A percentile compares a stretch with the other conserved stretches of the same genome.
Evolutionary conservation across 257 asterid species (phyloP).

Genomic region (Nicotiana knightiana): DNA sequence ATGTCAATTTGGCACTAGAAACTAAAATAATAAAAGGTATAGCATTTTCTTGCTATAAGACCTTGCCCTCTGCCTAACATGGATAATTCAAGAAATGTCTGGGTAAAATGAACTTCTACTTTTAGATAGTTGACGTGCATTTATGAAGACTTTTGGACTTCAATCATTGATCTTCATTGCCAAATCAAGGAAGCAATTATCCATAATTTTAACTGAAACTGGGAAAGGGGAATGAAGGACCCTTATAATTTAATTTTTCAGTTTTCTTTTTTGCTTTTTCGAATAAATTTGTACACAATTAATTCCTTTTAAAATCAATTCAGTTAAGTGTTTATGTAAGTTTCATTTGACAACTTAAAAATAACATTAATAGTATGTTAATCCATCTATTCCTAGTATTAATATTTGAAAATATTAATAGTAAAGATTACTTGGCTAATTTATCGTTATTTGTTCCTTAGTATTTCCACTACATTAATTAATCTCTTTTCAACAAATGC

Average conservation of each 20-base stretch:
- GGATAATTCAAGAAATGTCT: background rate
- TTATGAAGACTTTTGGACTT: background rate
- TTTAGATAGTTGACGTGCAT: background rate
- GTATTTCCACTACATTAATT: too few relatives aligned
- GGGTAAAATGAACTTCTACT: background rate
- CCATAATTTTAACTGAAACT: background rate
- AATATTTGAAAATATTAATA: too few relatives aligned
- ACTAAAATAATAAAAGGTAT: background rate
- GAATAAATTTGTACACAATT: background rate
- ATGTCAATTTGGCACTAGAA: background rate
- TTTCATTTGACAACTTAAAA: background rate
- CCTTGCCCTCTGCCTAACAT: background rate
- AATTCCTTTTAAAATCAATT: background rate
- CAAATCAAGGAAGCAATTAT: background rate
- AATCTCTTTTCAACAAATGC: too few relatives aligned
- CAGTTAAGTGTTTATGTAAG: background rate
- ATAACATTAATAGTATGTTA: too few relatives aligned
- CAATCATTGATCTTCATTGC: constrained; percentile 1
- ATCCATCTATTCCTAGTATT: too few relatives aligned
- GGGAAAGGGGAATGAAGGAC: background rate
- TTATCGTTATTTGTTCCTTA: too few relatives aligned
- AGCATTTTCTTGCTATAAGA: background rate
- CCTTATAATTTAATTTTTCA: background rate
- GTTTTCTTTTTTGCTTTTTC: background rate
- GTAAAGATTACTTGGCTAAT: too few relatives aligned